phyloP scores from a whole-genome alignment of 768 basidiomycete genomes.

The Hygrophorus russula region DNA sequence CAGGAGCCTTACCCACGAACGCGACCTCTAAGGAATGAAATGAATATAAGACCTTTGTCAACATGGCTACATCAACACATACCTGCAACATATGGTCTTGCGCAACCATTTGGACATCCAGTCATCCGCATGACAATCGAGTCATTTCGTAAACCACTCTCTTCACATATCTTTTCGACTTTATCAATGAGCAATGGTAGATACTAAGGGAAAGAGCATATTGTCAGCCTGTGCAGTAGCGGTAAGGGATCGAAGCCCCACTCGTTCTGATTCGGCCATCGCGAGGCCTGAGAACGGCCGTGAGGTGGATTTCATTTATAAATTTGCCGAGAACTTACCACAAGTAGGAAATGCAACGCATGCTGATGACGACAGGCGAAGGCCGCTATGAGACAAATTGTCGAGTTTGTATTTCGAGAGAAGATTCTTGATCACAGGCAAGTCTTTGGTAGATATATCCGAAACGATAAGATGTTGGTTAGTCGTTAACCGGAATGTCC shows the following conservation, averaged over 20 bases:
- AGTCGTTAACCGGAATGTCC: slow-evolving; percentile 83
- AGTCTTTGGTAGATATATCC: slow-evolving; percentile 64
- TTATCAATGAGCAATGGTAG: slow-evolving; percentile 88
- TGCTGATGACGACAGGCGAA: slow-evolving; percentile 85
- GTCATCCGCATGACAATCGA: slow-evolving; percentile 99
- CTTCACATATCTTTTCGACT: slow-evolving; percentile 90
- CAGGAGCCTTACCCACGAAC: slow-evolving; percentile 93
- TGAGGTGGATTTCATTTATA: slow-evolving; percentile 2
- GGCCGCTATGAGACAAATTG: slow-evolving; percentile 64
- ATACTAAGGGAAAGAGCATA: slow-evolving; percentile 38
- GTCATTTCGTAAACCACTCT: slow-evolving; percentile 87
- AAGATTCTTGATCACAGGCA: slow-evolving; percentile 67
- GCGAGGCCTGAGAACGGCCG: slow-evolving; percentile 19
- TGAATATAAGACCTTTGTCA: background rate
- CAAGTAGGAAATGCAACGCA: slow-evolving; percentile 98
- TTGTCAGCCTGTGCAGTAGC: background rate
- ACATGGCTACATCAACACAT: slow-evolving; percentile 12
- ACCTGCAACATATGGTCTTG: slow-evolving; percentile 88
- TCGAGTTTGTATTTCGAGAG: slow-evolving; percentile 84
- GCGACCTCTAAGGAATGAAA: slow-evolving; percentile 59
- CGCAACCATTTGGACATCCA: slow-evolving; percentile 91
- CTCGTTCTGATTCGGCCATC: slow-evolving; percentile 45
- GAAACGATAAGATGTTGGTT: slow-evolving; percentile 92
- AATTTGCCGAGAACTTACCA: slow-evolving; percentile 31
- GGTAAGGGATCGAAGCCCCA: slow-evolving; percentile 15